Base-by-base conservation (phyloP, 2,329 filamentous ascomycete species). In the Colletotrichum camelliae region DNA sequence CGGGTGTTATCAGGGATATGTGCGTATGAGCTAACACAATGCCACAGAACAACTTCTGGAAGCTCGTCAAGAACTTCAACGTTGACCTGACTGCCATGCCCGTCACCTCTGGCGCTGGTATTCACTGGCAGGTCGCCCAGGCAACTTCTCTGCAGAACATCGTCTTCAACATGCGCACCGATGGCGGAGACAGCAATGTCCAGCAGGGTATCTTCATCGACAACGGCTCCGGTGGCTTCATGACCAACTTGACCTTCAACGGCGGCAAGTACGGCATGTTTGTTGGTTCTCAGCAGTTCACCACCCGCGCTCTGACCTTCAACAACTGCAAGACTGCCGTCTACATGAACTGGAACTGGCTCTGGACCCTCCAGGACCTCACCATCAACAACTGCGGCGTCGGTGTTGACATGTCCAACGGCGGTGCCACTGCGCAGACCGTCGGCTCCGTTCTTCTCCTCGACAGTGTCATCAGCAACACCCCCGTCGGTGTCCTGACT, bases 301-400 rank as follows among this genome's bases (percentile, higher is more conserved):
- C 95, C 52, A 93, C 93, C 33, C 93, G 95, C 79, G 97, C 97
- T 85, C 82, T 97, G 82, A 94, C 90, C 43, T 97, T 97, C 89
- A 95, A 94, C 83, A 89, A 91, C 84, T 96, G 94, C 87, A 90
- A 95, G 81, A 97, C 95, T 3, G 95, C 94, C 77, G 92, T 98
- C 78, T 95, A 91, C 86, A 94, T 97, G 92, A 96, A 96, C 88
- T 98, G 95, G 95, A 95, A 96, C 87, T 98, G 95, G 95, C 88
- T 92, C 21, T 97, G 94, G 93, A 92, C 93, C 60, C 91, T 97
- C 85, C 95, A 96, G 82, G 94, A 91, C 43, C 79, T 97, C 48
- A 89, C 86, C 61, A 94, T 97, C 85, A 92, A 95, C 83, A 92
- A 93, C 82, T 95, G 93, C 82, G 86, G 88, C n/a, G 85, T 96